Percentiles rank a stretch among this genome's conserved stretches.
phyloP scores from a whole-genome alignment of 768 basidiomycete species.

The Russula compacta region DNA sequence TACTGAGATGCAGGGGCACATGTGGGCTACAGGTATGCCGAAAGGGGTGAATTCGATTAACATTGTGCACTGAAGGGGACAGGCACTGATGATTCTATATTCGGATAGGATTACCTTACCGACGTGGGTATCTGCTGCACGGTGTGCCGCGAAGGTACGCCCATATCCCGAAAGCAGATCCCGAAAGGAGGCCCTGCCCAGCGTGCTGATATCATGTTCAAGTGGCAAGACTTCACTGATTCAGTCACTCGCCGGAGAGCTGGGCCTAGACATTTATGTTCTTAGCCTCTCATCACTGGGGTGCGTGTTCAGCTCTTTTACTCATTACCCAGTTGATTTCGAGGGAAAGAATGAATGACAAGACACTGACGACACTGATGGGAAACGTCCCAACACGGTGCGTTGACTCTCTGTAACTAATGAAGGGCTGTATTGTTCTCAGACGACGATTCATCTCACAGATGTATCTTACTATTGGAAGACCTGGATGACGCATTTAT shows the following conservation, averaged over 20 bases:
- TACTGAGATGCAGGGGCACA: background rate
- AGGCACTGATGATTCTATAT: background rate
- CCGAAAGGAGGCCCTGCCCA: too few relatives aligned
- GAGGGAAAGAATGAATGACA: conserved; percentile 71
- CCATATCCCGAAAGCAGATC: background rate
- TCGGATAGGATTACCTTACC: conserved; percentile 72
- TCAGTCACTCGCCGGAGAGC: conserved; percentile 75
- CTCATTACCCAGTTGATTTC: conserved; percentile 11
- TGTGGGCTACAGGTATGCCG: conserved; percentile 60
- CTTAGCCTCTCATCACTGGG: conserved; percentile 83
- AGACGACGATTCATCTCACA: conserved; percentile 25
- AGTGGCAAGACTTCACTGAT: conserved; percentile 84
- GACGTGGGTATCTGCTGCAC: conserved; percentile 75
- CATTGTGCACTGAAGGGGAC: background rate
- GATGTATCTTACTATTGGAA: conserved; percentile 89
- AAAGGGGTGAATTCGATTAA: conserved; percentile 51
- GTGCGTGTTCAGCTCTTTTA: conserved; percentile 32
- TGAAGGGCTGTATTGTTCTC: conserved; percentile 10
- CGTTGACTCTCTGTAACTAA: conserved; percentile 16
- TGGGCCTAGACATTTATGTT: conserved; percentile 86
- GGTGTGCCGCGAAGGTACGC: conserved; percentile 76
- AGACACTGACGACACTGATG: conserved; percentile 79
- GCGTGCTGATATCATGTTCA: conserved; percentile 17
- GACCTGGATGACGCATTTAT: conserved; percentile 91
- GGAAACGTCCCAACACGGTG: conserved; percentile 77